Conservation (phyloP, 2,329 filamentous ascomycete genomes). For the Westerdykella aurantiaca region DNA sequence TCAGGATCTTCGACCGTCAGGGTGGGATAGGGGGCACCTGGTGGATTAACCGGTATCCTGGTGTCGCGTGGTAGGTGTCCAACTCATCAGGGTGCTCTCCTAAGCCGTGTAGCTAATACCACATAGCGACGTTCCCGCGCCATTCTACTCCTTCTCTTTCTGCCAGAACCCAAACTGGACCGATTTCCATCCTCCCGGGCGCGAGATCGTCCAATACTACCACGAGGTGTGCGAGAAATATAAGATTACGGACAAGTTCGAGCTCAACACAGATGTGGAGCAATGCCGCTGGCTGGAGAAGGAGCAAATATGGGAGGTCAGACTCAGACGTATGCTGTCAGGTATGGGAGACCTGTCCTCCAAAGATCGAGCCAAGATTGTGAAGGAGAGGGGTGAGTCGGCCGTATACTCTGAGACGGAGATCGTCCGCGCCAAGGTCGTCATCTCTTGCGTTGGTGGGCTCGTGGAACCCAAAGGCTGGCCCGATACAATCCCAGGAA, state of each 20-base stretch:
- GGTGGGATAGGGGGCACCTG: constrained; percentile 58
- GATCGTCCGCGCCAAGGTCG: constrained; percentile 49
- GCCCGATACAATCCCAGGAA: constrained; percentile 48
- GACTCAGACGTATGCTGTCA: constrained; percentile 45
- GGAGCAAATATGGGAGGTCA: constrained; percentile 52
- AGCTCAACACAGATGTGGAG: constrained; percentile 54
- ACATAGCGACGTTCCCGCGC: constrained; percentile 43
- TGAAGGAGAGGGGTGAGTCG: constrained; percentile 40
- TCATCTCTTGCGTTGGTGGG: constrained; percentile 51
- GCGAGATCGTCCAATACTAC: constrained; percentile 49
- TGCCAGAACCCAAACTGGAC: constrained; percentile 50
- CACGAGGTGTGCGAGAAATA: constrained; percentile 50
- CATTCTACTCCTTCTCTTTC: constrained; percentile 55
- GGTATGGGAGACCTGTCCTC: constrained; percentile 50
- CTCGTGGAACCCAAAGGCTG: constrained; percentile 51
- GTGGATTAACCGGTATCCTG: constrained; percentile 57
- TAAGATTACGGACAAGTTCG: constrained; percentile 52
- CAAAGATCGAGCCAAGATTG: constrained; percentile 43
- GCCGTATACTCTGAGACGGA: constrained; percentile 50
- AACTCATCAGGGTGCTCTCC: background rate
- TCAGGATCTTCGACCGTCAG: constrained; percentile 57
- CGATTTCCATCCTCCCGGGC: constrained; percentile 44
- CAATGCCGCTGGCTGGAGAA: constrained; percentile 49
- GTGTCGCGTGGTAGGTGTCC: constrained; percentile 51
- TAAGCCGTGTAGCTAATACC: background rate